Evolutionary conservation across 805 yeast genomes (phyloP), one percentile per base, ranked within the genome.

Genomic region (Saturnispora diversa): DNA sequence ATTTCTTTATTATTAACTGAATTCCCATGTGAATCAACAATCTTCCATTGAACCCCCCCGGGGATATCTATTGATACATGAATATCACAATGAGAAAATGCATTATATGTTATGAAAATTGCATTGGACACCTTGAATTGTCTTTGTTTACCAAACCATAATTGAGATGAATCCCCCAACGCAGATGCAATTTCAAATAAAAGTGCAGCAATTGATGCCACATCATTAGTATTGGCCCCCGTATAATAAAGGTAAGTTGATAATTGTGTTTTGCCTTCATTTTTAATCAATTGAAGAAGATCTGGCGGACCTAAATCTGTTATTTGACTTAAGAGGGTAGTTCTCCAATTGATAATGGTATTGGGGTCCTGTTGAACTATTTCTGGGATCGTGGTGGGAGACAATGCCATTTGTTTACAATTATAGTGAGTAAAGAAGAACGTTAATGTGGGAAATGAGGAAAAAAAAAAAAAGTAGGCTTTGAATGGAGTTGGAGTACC

Each of bases 141-240:
- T 52, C 74, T 82, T 47, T 68, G 70, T 54, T 78, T 84, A 11
- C 88, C 87, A 63, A 82, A 84, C 94, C 94, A 84, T 33, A 73
- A 64, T 56, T 84, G 94, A 5, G 77, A 75, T 24, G 73, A 63
- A 44, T 72, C 75, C 11, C 68, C 64, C 23, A 84, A 76, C 27
- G 78, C 65, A 40, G 74, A 82, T 25, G 86, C 80, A 47, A 84
- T 57, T 6, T 75, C 71, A 55, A 81, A 83, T 42, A 83, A 62
- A 43, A 77, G 77, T 1, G 87, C 87, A 9, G 90, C 88, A 40
- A 84, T 77, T 1, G 87, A 72, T 1, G 92, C 84, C 12, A 85
- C 74, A 51, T 76, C 80, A 19, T 85, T 76, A 15, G 83, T 79
- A 53, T 84, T 90, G 2, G 78, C 69, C 6, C 94, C 94, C 0